Base-by-base conservation (phyloP, 2,329 filamentous ascomycete genomes). In the Talaromyces sp. region DNA sequence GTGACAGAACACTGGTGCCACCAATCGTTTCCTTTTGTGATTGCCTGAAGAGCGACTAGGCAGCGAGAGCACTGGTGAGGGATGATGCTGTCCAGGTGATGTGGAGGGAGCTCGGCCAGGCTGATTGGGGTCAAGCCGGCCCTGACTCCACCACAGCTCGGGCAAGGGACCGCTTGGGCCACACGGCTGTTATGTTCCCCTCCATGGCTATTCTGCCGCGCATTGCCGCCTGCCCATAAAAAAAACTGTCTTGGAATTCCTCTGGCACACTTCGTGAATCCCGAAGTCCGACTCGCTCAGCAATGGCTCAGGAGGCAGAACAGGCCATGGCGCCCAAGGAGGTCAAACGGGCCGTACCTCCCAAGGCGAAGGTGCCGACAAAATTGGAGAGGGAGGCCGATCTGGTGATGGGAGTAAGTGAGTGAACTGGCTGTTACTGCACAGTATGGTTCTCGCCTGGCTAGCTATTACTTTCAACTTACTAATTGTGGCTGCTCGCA, bases 381-480 rank as follows among this genome's bases (percentile, higher is more conserved):
- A 73, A 76, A 66, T 66, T 68, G 57, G 75, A 76, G 65, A 76
- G 71, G 51, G 79, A 81, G 62, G 81, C 83, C 61, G 81, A 81
- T 64, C 70, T 82, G 63, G 81, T 85, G 60, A 85, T 84, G 82
- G 78, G 76, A 57, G 81, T 83, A 75, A 68, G 79, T 76, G 31
- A 9, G 81, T 83, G 74, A 68, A 79, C 76, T 36, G 7, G 50
- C 53, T 56, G 51, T 62, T 47, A 47, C 31, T 53, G 44, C 34
- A 61, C 47, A 42, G 55, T 61, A 57, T 54, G 54, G 9, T 40
- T 54, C 54, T 55, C 42, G 56, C 12, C 51, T 52, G 7, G 30
- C 18, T 51, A n/a, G 5, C 5, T 31, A 4, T 12, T 6, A 47
- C 36, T 27, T 23, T 44, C 50, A 10, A 30, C 40, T 18, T 12